Percentiles rank a stretch among this genome's conserved stretches.
Evolutionary conservation across 768 basidiomycete species (phyloP).

Genomic region (Obba rivulosa): DNA sequence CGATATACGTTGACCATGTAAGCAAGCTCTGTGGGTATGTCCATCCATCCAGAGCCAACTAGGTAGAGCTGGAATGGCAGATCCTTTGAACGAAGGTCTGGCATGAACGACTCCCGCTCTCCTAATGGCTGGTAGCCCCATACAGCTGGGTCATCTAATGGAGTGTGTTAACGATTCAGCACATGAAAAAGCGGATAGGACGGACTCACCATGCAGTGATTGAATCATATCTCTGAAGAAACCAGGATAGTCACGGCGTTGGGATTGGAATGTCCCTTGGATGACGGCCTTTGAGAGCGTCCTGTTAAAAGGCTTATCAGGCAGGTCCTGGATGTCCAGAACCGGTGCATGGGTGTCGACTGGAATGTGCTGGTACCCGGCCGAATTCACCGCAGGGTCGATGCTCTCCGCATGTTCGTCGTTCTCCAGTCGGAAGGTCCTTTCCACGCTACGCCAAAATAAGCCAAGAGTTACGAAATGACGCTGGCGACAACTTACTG

Average conservation of each 20-base stretch:
- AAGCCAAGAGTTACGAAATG: not conserved
- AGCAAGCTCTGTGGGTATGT: constrained; percentile 31
- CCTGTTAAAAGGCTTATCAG: constrained; percentile 14
- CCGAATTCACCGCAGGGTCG: constrained; percentile 22
- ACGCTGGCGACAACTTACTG: constrained; percentile 27
- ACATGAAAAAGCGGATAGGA: not conserved
- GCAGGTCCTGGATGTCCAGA: constrained; percentile 26
- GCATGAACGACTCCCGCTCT: constrained; percentile 15
- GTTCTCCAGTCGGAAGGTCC: constrained; percentile 26
- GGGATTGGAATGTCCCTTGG: constrained; percentile 31
- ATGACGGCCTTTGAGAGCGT: constrained; percentile 36
- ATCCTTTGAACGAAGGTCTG: constrained; percentile 12
- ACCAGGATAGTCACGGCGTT: constrained; percentile 31
- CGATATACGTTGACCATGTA: constrained; percentile 32
- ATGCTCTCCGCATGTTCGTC: constrained; percentile 26
- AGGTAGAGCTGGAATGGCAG: constrained; percentile 29
- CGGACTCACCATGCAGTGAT: constrained; percentile 25
- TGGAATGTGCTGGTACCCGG: constrained; percentile 31
- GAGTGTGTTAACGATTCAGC: not conserved
- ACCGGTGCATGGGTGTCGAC: constrained; percentile 33
- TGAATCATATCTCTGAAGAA: constrained; percentile 30
- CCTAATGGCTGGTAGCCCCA: constrained; percentile 34
- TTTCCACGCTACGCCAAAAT: constrained; percentile 21
- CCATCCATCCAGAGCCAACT: constrained; percentile 28
- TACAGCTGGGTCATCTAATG: constrained; percentile 26